phyloP scores from a whole-genome alignment of 441 rosid species.

The Kokia cookei region DNA sequence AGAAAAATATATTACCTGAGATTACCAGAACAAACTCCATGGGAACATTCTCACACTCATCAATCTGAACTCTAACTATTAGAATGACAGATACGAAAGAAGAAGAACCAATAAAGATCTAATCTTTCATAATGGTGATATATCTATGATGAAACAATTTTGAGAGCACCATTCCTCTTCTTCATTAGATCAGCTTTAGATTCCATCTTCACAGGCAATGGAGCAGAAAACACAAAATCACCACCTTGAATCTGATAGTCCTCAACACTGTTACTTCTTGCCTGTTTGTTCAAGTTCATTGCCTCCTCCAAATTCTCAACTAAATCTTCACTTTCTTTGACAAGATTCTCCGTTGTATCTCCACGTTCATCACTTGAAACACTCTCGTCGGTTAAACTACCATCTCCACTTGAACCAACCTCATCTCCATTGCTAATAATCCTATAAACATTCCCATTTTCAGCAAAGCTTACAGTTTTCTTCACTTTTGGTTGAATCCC shows the following conservation, averaged over 20 bases:
- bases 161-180: slow-evolving; percentile 28
- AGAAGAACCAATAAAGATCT: neutral
- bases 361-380: slow-evolving; percentile 34
- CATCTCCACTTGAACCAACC: slow-evolving; percentile 31
- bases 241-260: slow-evolving; percentile 26
- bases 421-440: slow-evolving; percentile 25
- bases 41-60: neutral
- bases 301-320: slow-evolving; percentile 25
- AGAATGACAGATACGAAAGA: neutral
- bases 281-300: slow-evolving; percentile 19
- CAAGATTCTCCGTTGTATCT: slow-evolving; percentile 16
- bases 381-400: slow-evolving; percentile 22
- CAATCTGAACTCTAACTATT: neutral
- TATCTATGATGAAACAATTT: slow-evolving; percentile 18
- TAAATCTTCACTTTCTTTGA: slow-evolving; percentile 22
- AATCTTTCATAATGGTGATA: neutral
- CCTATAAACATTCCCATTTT: slow-evolving; percentile 44
- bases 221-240: slow-evolving; percentile 52
- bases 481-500: slow-evolving; percentile 36
- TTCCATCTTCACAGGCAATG: slow-evolving; percentile 80
- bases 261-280: slow-evolving; percentile 12
- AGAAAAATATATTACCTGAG: neutral
- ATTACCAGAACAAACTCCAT: neutral
- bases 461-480: slow-evolving; percentile 50
- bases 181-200: slow-evolving; percentile 37